These are phyloP conservation scores for Leptodermis oblonga DNA, from an alignment of 257 asterid species.

Conservation along the genomic window DNA sequence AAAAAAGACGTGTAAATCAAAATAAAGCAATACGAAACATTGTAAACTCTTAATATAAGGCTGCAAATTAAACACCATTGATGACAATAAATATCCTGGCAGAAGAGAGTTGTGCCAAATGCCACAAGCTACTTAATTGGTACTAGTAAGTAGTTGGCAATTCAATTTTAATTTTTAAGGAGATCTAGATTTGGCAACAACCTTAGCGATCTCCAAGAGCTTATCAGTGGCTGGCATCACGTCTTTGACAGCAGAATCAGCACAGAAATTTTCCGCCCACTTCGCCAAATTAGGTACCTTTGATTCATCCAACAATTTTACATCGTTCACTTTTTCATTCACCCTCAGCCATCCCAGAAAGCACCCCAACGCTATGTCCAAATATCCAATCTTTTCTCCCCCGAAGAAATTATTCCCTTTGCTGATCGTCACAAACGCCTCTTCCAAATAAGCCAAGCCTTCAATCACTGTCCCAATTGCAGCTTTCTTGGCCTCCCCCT, in stretches of 20 bases:
- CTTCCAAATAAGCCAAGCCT: slow-evolving; percentile 46
- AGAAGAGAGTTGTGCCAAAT: too few species aligned
- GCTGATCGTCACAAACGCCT: slow-evolving; percentile 45
- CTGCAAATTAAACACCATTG: too few species aligned
- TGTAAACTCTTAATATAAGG: too few species aligned
- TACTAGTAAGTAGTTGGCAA: too few species aligned
- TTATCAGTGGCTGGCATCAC: slow-evolving; percentile 46
- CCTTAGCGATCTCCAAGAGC: slow-evolving; percentile 38
- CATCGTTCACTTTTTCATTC: slow-evolving; percentile 21
- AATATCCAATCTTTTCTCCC: slow-evolving; percentile 48
- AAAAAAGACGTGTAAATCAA: too few species aligned
- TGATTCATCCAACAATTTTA: slow-evolving; percentile 36
- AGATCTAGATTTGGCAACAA: slow-evolving; percentile 12
- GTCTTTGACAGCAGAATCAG: slow-evolving; percentile 38
- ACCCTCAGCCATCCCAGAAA: slow-evolving; percentile 44
- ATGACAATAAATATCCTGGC: too few species aligned
- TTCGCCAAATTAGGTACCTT: slow-evolving; percentile 41
- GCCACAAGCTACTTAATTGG: too few species aligned
- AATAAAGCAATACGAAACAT: too few species aligned
- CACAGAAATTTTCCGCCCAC: slow-evolving; percentile 46
- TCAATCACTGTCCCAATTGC: slow-evolving; percentile 24
- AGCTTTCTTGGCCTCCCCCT: slow-evolving; percentile 32
- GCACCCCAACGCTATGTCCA: slow-evolving; percentile 61
- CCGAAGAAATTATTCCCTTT: slow-evolving; percentile 51
- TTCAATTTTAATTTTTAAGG: slow-evolving; percentile 6